Percentiles rank a stretch among this genome's conserved stretches.
Conservation (phyloP, 208 protist species). For the Leishmania aethiopica region DNA sequence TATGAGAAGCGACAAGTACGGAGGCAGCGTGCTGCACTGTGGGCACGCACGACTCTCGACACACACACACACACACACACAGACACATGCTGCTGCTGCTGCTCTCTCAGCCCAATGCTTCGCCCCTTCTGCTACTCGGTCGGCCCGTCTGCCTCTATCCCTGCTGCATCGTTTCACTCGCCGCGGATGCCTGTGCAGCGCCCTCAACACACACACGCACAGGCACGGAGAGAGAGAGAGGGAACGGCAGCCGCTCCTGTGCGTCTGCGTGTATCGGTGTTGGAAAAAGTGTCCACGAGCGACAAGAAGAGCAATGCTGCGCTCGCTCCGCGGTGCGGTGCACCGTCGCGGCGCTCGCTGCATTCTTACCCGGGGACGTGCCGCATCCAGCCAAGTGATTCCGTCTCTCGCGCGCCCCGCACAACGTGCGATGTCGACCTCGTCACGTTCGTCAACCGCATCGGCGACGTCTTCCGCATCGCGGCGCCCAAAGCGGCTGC, state of each 20-base stretch:
- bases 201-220: not conserved
- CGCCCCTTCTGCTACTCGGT: not conserved
- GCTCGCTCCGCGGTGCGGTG: not conserved
- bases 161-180: not conserved
- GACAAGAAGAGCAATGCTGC: not conserved
- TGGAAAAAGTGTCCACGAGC: not conserved
- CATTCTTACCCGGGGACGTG: no score
- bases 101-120: not conserved
- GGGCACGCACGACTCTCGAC: not conserved
- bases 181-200: not conserved
- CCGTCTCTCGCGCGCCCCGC: not conserved
- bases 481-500: slow-evolving; percentile 27
- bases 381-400: not conserved
- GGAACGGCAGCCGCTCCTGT: not conserved
- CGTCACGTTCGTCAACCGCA: not conserved
- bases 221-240: not conserved
- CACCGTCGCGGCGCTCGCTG: not conserved
- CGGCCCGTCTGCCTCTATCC: not conserved
- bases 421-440: not conserved
- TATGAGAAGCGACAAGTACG: not conserved
- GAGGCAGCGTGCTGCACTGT: not conserved
- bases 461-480: not conserved
- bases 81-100: not conserved
- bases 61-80: not conserved
- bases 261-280: no score